Evolutionary conservation across 192 early-diverging fungal species (phyloP).

Genomic region (Ambispora gerdemannii): DNA sequence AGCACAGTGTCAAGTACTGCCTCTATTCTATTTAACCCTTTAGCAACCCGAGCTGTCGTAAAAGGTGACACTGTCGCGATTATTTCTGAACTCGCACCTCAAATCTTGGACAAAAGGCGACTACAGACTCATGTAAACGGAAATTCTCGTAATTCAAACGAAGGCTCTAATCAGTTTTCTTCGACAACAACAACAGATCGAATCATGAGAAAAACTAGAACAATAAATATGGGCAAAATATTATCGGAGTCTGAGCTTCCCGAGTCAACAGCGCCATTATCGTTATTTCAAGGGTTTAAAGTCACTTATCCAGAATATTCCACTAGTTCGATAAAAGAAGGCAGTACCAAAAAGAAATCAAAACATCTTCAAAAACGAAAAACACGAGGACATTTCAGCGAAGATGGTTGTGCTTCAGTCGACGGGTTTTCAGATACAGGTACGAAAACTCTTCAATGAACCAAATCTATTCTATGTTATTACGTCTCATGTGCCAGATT

Average conservation of each 20-base stretch:
- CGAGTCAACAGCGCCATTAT: constrained; percentile 49
- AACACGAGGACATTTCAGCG: constrained; percentile 4
- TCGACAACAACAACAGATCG: constrained; percentile 29
- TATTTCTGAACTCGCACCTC: constrained; percentile 38
- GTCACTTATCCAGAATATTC: constrained; percentile 49
- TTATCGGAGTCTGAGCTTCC: constrained; percentile 50
- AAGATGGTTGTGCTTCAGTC: not conserved
- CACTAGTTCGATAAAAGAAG: constrained; percentile 24
- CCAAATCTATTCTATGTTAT: not conserved
- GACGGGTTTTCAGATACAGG: constrained; percentile 22
- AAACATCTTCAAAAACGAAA: constrained; percentile 32
- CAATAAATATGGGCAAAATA: constrained; percentile 33
- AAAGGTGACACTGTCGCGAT: constrained; percentile 51
- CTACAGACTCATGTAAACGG: constrained; percentile 45
- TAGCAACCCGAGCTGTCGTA: constrained; percentile 48
- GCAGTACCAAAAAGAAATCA: constrained; percentile 34
- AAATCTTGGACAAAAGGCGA: constrained; percentile 47
- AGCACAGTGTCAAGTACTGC: constrained; percentile 25
- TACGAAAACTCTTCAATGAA: not conserved
- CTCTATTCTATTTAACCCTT: constrained; percentile 52
- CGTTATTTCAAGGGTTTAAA: constrained; percentile 55
- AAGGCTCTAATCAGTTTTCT: constrained; percentile 21
- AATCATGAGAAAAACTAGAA: constrained; percentile 24
- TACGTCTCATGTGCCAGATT: not conserved
- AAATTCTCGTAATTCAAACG: constrained; percentile 31